Conservation (phyloP, 257 asterid species). For the Paraleonurus japonicus region DNA sequence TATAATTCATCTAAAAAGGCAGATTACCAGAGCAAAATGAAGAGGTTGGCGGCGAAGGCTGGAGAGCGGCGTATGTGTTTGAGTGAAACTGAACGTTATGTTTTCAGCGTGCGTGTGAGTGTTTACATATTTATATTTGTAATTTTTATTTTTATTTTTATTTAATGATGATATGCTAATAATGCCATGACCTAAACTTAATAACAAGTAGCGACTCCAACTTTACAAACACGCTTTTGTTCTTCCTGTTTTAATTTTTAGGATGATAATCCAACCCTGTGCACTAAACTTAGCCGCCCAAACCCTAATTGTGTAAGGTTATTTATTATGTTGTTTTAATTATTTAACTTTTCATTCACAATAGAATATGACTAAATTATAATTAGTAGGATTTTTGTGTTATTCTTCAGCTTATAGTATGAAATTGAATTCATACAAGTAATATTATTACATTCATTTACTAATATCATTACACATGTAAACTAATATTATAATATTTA, state of each 20-base stretch:
- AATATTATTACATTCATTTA: no score
- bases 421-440: no score
- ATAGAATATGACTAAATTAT: no score
- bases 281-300: no score
- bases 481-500: no score
- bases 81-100: constrained; percentile 38
- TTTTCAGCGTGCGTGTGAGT: constrained; percentile 1
- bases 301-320: no score
- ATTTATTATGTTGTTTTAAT: no score
- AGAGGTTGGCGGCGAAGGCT: constrained; percentile 47
- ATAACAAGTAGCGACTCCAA: constrained; percentile 16
- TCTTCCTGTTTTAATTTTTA: background rate
- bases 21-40: constrained; percentile 17
- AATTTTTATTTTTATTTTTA: background rate
- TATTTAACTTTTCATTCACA: no score
- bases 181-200: constrained; percentile 32
- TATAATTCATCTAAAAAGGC: constrained; percentile 26
- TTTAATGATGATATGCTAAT: background rate
- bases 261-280: no score
- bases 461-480: no score
- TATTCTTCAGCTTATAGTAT: no score
- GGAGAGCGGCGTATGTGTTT: constrained; percentile 40
- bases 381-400: no score
- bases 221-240: constrained; percentile 13
- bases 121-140: background rate